Conservation (phyloP, 768 basidiomycete species). For the Dioszegia hungarica region DNA sequence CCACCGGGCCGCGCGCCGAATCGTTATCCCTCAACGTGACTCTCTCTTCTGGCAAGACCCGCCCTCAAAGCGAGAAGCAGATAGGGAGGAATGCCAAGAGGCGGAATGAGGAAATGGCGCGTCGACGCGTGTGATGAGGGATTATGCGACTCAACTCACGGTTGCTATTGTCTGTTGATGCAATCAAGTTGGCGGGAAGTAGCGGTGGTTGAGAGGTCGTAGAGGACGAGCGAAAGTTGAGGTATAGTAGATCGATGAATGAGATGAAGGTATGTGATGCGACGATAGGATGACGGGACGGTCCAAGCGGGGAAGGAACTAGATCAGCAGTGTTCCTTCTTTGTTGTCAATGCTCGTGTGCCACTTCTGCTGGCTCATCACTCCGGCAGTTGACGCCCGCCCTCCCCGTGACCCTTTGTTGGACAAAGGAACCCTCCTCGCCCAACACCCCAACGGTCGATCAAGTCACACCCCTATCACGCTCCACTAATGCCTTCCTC, state of each 20-base stretch:
- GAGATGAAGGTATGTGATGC: constrained; percentile 7
- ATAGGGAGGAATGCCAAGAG: neutral
- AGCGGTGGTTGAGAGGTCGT: neutral
- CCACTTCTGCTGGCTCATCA: too few species aligned
- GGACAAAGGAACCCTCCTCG: too few species aligned
- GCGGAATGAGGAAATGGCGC: neutral
- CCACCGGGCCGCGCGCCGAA: too few species aligned
- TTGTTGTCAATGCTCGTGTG: too few species aligned
- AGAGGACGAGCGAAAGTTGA: neutral
- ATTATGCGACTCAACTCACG: neutral
- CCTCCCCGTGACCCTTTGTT: neutral
- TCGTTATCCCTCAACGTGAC: too few species aligned
- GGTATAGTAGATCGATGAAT: constrained; percentile 19
- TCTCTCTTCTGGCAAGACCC: neutral
- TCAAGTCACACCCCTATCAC: too few species aligned
- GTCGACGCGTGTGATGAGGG: neutral
- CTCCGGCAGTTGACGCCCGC: neutral
- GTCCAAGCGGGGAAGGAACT: neutral
- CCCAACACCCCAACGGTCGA: too few species aligned
- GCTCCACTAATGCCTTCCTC: too few species aligned
- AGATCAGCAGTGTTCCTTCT: neutral
- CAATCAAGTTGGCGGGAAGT: neutral
- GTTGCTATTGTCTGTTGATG: neutral
- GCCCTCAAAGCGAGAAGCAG: neutral
- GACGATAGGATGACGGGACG: neutral